Base-by-base conservation (phyloP, 805 yeast species). In the Candida xiaguanensis region DNA sequence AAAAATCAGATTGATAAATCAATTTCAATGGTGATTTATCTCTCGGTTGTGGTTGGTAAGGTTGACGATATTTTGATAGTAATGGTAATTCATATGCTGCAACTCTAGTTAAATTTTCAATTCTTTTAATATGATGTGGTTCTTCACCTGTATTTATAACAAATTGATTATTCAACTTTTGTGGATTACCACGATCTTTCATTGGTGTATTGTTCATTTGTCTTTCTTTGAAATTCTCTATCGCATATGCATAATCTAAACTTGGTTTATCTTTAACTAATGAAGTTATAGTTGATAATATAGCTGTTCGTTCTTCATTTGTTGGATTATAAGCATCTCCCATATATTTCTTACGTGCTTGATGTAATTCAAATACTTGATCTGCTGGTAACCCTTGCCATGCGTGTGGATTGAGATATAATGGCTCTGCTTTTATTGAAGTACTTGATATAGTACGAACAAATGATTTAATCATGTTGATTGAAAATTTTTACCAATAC, bases 31-130 rank as follows among this genome's bases (percentile, higher is more conserved):
- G 88, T 8, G 70, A 59, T 19, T 69, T 65, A 13, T 52, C 55
- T 8, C 50, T 48, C 5, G 70, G 48, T 11, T 69, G 68, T 15
- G 82, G 82, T 24, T 53, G 58, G 65, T 85, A 90, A 43, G 71
- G 73, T 60, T 83, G 79, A 50, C 91, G 82, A 57, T 73, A 85
- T 59, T 87, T 80, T 30, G 82, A 80, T 47, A 93, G 71, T 40
- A 79, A 74, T 5, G 99, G 99, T 71, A 91, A 74, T 58, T 91
- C 98, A 63, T 83, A 91, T 0, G 97, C 96, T 8, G 95, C 87
- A 31, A 87, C 71, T 51, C 97, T 75, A 54, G 82, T 82, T 52
- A 82, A 79, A 47, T 84, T 78, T 49, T 95, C 80, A 50, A 77
- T 80, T 47, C 78, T 82, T 55, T 97, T 76, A 52, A 80, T 85